phyloP scores from a whole-genome alignment of 192 early-diverging fungal genomes.

The Spizellomyces sp. region DNA sequence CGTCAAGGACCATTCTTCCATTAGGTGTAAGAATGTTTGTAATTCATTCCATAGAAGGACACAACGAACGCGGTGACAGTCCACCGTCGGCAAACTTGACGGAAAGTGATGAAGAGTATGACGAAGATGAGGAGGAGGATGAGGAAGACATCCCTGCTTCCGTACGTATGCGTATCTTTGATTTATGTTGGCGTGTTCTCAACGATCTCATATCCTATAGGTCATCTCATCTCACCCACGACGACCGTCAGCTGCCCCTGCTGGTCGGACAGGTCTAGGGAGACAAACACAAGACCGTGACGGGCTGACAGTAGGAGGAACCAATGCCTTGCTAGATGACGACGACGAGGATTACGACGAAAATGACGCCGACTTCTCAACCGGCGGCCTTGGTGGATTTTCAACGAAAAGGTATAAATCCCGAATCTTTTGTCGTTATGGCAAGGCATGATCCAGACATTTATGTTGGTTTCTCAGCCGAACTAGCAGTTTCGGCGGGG shows the following conservation, averaged over 20 bases:
- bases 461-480: no score
- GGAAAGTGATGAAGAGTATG: slow-evolving; percentile 51
- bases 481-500: no score
- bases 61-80: slow-evolving; percentile 42
- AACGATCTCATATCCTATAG: no score
- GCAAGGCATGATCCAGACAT: no score
- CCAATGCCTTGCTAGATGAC: slow-evolving; percentile 16
- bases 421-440: no score
- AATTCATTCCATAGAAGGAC: background rate
- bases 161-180: no score
- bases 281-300: no score
- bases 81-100: slow-evolving; percentile 50
- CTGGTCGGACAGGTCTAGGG: slow-evolving; percentile 12
- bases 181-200: no score
- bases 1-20: no score
- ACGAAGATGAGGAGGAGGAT: slow-evolving; percentile 45
- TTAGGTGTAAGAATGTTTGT: background rate
- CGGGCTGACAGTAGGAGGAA: background rate
- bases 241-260: slow-evolving; percentile 22
- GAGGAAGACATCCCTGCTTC: slow-evolving; percentile 13
- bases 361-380: no score
- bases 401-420: no score
- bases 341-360: slow-evolving; percentile 5
- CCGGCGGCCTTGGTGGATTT: no score
- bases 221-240: background rate